Percentiles rank a stretch among this genome's conserved stretches.
These are phyloP conservation scores for Chlorella sorokiniana DNA, from an alignment of 139 green algal species.

Conservation along the genomic window DNA sequence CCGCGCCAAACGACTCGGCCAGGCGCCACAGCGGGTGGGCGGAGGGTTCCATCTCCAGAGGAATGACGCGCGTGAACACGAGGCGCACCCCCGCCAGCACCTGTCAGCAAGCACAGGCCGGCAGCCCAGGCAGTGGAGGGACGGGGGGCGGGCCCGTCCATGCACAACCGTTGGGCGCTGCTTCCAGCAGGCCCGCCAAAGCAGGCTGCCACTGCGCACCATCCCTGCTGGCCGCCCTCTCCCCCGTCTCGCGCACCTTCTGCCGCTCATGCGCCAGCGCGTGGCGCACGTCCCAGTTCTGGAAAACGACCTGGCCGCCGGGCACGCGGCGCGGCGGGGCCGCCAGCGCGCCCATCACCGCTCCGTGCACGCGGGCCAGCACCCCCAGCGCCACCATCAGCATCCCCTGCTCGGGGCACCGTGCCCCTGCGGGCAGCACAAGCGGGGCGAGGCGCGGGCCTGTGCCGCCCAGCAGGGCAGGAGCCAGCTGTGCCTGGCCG, in stretches of 20 bases:
- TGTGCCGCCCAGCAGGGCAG: no score
- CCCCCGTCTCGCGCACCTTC: neutral
- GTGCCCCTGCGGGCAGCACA: slow-evolving; percentile 47
- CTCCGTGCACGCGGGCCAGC: slow-evolving; percentile 61
- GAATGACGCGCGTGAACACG: slow-evolving; percentile 71
- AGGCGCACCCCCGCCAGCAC: slow-evolving; percentile 61
- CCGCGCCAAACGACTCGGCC: slow-evolving; percentile 66
- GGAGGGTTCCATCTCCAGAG: slow-evolving; percentile 45
- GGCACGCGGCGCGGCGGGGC: neutral
- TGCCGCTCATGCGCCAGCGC: slow-evolving; percentile 48
- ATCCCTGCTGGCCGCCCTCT: no score
- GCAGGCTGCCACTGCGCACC: no score
- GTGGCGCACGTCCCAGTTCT: slow-evolving; percentile 50
- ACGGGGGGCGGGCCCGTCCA: no score
- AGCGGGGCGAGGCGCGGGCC: no score
- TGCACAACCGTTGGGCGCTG: no score
- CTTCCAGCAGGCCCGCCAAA: neutral
- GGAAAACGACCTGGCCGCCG: neutral
- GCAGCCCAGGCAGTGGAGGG: neutral
- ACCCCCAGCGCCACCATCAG: slow-evolving; percentile 58
- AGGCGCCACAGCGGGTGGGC: slow-evolving; percentile 66
- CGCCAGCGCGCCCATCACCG: slow-evolving; percentile 42
- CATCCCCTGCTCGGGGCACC: slow-evolving; percentile 51
- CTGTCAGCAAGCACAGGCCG: neutral
- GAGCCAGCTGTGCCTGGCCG: no score